A percentile compares a stretch with the other conserved stretches of the same genome.
These are phyloP conservation scores for Selaginella tamariscina DNA, from an alignment of 75 land plant species.

Conservation along the genomic window DNA sequence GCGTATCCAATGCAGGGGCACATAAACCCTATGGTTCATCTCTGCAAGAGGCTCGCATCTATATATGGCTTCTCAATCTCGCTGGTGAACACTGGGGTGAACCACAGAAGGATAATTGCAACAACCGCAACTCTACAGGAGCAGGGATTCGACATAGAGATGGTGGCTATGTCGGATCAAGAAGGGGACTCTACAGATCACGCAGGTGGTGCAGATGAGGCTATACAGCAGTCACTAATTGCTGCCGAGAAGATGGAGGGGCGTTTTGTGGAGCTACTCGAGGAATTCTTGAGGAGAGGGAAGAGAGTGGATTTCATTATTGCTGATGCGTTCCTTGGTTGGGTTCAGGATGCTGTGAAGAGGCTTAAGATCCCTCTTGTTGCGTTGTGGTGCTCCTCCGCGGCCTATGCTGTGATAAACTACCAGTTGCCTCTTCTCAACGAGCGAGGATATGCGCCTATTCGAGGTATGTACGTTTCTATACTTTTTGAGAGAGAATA, in stretches of 20 bases:
- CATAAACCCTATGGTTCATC: not conserved
- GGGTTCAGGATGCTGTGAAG: not conserved
- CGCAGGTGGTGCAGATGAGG: not conserved
- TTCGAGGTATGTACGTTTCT: not conserved
- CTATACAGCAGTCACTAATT: not conserved
- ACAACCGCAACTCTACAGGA: not conserved
- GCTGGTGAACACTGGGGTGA: not conserved
- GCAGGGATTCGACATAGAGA: not conserved
- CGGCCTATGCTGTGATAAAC: not conserved
- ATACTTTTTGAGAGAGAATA: too few relatives aligned
- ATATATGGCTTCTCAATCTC: not conserved
- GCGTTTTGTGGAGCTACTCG: not conserved
- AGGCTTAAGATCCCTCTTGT: not conserved
- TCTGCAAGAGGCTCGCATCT: not conserved
- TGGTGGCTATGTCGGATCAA: not conserved
- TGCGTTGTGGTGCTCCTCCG: not conserved
- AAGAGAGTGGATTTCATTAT: not conserved
- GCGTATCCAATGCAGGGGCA: not conserved
- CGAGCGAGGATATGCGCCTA: not conserved
- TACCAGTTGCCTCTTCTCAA: not conserved
- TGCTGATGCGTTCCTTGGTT: not conserved
- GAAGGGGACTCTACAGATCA: not conserved
- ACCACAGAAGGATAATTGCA: not conserved
- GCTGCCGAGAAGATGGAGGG: not conserved
- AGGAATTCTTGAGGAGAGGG: not conserved